Base-by-base conservation (phyloP, 2,329 filamentous ascomycete genomes). In the Colletotrichum sp. region DNA sequence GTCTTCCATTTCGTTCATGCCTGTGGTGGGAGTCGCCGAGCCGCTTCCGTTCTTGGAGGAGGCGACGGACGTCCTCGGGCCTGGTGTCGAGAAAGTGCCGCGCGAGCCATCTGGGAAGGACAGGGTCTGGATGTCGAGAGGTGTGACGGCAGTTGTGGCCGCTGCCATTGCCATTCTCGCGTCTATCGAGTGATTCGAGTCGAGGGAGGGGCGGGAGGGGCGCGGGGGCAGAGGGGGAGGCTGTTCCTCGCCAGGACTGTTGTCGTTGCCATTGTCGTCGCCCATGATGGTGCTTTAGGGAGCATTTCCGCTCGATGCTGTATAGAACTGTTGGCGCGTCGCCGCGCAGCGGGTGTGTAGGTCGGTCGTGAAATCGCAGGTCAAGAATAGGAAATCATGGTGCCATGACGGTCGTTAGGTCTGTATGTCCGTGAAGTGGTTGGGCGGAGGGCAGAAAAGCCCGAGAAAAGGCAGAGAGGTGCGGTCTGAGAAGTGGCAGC, bases 61-160 rank as follows among this genome's bases (percentile, higher is more conserved):
- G 70, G 60, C 62, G 26, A 74, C 62, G 13, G 83, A 81, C 21
- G 84, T 80, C 65, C 82, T 82, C 39, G 81, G 80, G 49, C 79
- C 85, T 18, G 82, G 82, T 26, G 83, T 87, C 65, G 89, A 85
- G 80, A 94, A 93, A 2, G 91, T 93, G 49, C 94, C 93, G 75
- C 92, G 89, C 24, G 91, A 91, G 75, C 91, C 92, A 82, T 95
- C 94, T 13, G 92, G 92, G 77, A 94, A 93, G 2, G 93, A 92
- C 66, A 96, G 89, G 0, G 94, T 95, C 79, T 95, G 94, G 71
- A 96, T 93, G 79, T 96, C 96, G 77, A 96, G 90, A 18, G 95
- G 90, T 1, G 95, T 96, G 16, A 99, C 82, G 12, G 96, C 96
- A 1, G 96, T 98, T 5, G 96, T 98, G 64, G 96, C 92, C 75